Base-by-base conservation (phyloP, 768 basidiomycete genomes). In the Lactarius evosmus region DNA sequence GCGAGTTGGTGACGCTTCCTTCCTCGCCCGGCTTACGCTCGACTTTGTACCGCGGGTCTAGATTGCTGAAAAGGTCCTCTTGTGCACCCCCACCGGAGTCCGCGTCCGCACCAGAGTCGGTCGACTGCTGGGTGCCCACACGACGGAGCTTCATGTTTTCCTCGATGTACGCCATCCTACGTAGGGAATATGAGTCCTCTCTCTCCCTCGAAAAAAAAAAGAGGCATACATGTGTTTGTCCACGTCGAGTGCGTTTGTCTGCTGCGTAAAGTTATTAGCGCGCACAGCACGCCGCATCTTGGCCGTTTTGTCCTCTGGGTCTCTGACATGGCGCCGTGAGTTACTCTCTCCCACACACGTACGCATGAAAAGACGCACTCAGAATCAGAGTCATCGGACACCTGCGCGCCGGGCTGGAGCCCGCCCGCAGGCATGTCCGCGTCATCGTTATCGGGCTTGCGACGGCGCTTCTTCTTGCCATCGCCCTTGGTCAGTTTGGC, bases 101-200 rank as follows among this genome's bases (percentile, higher is more conserved):
- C 3, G 78, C 77, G 25, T 29, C 41, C 38, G 30, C 54, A 33
- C 7, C 81, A 27, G 32, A 3, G 16, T 32, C 55, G 27, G 27
- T 7, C 12, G 51, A 34, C 41, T 58, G 78, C 16, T 86, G 82
- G 27, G 76, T 75, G 34, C 80, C 75, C 72, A 76, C 85, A 61
- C 86, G 83, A 4, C 86, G 86, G 34, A 92, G 82, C 73, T 83
- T 88, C 66, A 99, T 79, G 73, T 97, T 98, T 71, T 91, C 86
- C 70, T 98, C 97, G 56, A 99, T 98, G 72, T 96, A 98, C 2
- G 90, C 93, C 91, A 98, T 94, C 96, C 95, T 95, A 68, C 6
- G 36, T 7, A 27, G 9, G 46, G 55, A 22, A 38, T 32, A 34
- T 53, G 56, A 40, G 54, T 60, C 17, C 27, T 11, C 16, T 7